These are phyloP conservation scores for Dovyalis caffra DNA, from an alignment of 345 rosid genomes.

Conservation along the genomic window DNA sequence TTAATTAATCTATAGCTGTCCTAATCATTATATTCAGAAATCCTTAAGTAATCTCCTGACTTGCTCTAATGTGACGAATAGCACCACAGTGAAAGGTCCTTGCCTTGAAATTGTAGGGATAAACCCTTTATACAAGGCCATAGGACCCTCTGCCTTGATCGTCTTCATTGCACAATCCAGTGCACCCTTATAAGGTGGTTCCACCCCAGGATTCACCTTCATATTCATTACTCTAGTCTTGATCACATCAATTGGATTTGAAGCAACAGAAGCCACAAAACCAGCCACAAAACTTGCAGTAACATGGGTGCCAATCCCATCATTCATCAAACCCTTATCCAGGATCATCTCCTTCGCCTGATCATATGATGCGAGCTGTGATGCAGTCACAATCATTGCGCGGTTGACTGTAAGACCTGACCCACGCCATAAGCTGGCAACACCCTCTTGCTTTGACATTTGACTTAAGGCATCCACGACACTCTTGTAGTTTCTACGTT, in stretches of 20 bases:
- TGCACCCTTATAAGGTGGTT: conserved; percentile 20
- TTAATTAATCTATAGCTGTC: too few relatives aligned
- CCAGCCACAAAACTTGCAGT: conserved; percentile 14
- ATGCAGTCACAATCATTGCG: conserved; percentile 13
- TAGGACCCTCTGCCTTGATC: conserved; percentile 2
- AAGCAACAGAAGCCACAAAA: conserved; percentile 21
- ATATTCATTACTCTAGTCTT: conserved; percentile 24
- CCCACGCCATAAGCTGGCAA: conserved; percentile 13
- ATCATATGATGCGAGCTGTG: conserved; percentile 21
- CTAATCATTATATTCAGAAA: too few relatives aligned
- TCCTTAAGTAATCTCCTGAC: conserved; percentile 19
- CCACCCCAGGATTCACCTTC: conserved; percentile 21
- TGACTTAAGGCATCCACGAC: conserved; percentile 17
- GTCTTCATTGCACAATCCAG: conserved; percentile 24
- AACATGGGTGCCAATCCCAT: conserved; percentile 20
- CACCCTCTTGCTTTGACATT: conserved; percentile 21
- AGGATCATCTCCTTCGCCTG: conserved; percentile 17
- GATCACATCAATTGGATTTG: conserved; percentile 24
- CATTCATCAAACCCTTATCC: conserved; percentile 12
- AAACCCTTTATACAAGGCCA: conserved; percentile 23
- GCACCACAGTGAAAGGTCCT: conserved; percentile 22
- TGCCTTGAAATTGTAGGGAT: conserved; percentile 24
- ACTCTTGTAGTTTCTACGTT: conserved; percentile 17
- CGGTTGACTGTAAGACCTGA: conserved; percentile 17
- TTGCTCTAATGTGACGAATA: conserved; percentile 21